Evolutionary conservation across 1,284 basidiomycete species (phyloP), one percentile per base, ranked within the genome.

Genomic region (Apiotrichum domesticum): DNA sequence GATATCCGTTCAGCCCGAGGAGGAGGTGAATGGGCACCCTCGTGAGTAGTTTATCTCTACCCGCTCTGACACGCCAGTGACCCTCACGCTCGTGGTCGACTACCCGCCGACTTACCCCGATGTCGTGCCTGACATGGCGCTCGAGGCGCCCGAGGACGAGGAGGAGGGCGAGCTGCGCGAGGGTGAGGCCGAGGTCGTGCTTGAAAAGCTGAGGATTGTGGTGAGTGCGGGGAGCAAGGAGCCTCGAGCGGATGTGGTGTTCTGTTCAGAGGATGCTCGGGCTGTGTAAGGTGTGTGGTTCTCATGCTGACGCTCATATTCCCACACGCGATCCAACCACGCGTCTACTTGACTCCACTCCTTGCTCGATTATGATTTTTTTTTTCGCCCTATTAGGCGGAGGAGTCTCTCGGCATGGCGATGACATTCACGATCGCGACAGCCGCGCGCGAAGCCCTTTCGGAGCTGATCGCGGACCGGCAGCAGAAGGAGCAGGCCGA

Each of bases 361-460:
- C 37, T 39, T 39, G 8, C 37, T 39, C 8, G 8, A 13, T 13
- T 39, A 8, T 39, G 37, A 39, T 13, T 13, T 13, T 8, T 9
- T 39, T 13, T 8, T 39, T 8, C 37, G 2, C 4, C 8, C 33
- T 29, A 15, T 33, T 60, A 93, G 90, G 93, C 87, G 34, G 84
- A 88, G 70, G 93, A 97, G 70, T 94, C 90, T 66, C 71, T 92
- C 32, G 93, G 93, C 41, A 95, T 97, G 87, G 92, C 95, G 2
- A 97, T 98, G 93, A 94, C 92, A 10, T 98, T 97, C 71, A 91
- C 94, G 0, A 81, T 98, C 6, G 88, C 92, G 4, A 87, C 90
- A 3, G 87, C 90, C 66, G 81, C 97, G 46, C 82, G 88, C 61
- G 94, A 97, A 72, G 81, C 84, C 50, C 78, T 97, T 11, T 83